Evolutionary conservation across 2,329 filamentous ascomycete genomes (phyloP), one percentile per base, ranked within the genome.

Genomic region (Colletotrichum chlorophyti): DNA sequence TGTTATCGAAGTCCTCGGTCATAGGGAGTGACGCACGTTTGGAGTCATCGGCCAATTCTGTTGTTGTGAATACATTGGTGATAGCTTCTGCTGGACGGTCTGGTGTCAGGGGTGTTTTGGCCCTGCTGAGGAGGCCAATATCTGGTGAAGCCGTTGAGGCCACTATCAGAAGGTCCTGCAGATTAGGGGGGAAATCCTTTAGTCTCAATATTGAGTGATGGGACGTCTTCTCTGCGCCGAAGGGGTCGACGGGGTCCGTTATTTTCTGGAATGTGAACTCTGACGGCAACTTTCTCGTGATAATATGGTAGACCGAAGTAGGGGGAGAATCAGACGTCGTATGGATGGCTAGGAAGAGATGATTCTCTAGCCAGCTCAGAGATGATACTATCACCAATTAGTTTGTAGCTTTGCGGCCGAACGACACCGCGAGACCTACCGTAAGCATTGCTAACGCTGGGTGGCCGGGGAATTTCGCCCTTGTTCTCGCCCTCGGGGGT

Each of bases 311-410:
- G n/a, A 83, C 80, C 1, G 91, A 92, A 23, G 83, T 74, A 6
- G 87, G 84, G 8, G 80, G 78, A 23, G 81, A 79, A 34, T 83
- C 82, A 53, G 81, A 80, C 60, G 82, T 83, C 26, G 90, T 91
- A 72, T 97, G 89, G 19, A 95, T 84, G 53, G 89, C 82, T 40
- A 98, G 80, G 70, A 97, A 96, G 2, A 94, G 77, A 65, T 96
- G 78, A 65, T 95, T 97, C 68, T 95, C 91, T 17, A 98, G 82
- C 95, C 96, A 99, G 32, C 83, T 83, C 35, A 99, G 81, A 14
- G 90, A 89, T 4, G 92, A 91, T 3, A 96, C 91, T 89, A 65
- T 46, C 19, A 31, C 54, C 19, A 15, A 62, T 76, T 63, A 74
- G 68, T 60, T 34, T 14, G n/a, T n/a, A 17, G 11, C 15, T n/a